Conservation (phyloP, 257 asterid genomes). For the Solanum piurae region DNA sequence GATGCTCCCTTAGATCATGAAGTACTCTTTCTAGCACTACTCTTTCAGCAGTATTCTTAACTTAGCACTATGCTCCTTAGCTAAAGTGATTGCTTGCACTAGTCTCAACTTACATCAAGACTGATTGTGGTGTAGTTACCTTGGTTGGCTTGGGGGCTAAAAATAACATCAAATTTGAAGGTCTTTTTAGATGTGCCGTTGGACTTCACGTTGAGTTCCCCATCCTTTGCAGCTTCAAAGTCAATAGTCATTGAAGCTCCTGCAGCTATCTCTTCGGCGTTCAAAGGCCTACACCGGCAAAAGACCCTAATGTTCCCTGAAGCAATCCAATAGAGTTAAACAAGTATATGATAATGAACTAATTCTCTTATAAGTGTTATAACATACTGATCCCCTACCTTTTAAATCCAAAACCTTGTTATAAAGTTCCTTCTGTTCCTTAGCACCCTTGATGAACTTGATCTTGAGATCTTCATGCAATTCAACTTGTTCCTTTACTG, state of each 20-base stretch:
- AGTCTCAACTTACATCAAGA: neutral
- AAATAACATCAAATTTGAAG: conserved; percentile 75
- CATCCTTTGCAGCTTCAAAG: conserved; percentile 79
- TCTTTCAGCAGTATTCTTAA: neutral
- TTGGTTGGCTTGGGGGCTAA: conserved; percentile 77
- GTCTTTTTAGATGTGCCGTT: conserved; percentile 54
- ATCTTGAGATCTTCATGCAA: conserved; percentile 54
- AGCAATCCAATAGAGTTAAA: neutral
- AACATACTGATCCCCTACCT: conserved; percentile 29
- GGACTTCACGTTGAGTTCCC: conserved; percentile 63
- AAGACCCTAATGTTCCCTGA: conserved; percentile 95
- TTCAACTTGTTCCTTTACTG: conserved; percentile 52
- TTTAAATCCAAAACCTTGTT: conserved; percentile 81
- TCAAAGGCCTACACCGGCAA: conserved; percentile 95
- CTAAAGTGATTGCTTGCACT: neutral
- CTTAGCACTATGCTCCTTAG: neutral
- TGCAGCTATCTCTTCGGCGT: conserved; percentile 49
- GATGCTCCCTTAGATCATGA: neutral
- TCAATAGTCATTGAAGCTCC: conserved; percentile 65
- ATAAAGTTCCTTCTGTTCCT: conserved; percentile 74
- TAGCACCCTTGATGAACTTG: conserved; percentile 56
- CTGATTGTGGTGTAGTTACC: conserved; percentile 23
- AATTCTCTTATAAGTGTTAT: neutral
- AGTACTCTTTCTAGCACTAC: neutral
- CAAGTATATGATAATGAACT: neutral